Evolutionary conservation across 495 filamentous ascomycete genomes (phyloP).

Genomic region (Articulospora tetracladia): DNA sequence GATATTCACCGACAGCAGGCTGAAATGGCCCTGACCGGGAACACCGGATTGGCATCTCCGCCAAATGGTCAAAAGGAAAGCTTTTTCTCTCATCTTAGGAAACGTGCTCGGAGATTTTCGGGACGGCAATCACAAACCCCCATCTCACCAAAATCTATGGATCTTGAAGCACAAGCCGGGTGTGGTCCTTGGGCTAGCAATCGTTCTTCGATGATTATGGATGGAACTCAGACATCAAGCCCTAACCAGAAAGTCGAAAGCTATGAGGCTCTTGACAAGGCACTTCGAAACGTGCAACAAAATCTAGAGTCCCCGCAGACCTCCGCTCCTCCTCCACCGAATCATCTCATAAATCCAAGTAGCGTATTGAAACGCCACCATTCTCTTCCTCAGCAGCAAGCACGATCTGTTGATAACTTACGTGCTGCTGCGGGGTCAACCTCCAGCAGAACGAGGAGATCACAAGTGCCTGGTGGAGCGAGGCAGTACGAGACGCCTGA

Average conservation of each 20-base stretch:
- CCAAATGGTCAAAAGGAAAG: conserved; percentile 77
- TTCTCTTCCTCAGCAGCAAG: conserved; percentile 67
- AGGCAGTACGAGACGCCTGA: conserved; percentile 92
- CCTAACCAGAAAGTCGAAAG: conserved; percentile 57
- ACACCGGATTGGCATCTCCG: conserved; percentile 59
- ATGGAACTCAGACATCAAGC: conserved; percentile 47
- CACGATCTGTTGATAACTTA: conserved; percentile 59
- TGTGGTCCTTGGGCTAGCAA: conserved; percentile 85
- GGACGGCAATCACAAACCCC: conserved; percentile 74
- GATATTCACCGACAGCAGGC: conserved; percentile 88
- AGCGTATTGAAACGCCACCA: conserved; percentile 62
- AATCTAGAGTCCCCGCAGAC: conserved; percentile 50
- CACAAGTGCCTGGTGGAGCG: conserved; percentile 70
- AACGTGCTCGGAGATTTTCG: conserved; percentile 88
- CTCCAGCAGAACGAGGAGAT: conserved; percentile 79
- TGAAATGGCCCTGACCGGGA: conserved; percentile 85
- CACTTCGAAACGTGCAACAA: conserved; percentile 67
- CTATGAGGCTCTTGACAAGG: conserved; percentile 71
- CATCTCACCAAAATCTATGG: conserved; percentile 69
- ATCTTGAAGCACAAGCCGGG: conserved; percentile 87
- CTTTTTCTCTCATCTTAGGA: conserved; percentile 96
- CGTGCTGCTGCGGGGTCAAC: conserved; percentile 59
- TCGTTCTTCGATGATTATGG: conserved; percentile 78
- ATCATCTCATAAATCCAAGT: conserved; percentile 46
- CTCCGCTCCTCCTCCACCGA: conserved; percentile 49